Conservation (phyloP, 148 eudicot genomes). For the Limonium bicolor region DNA sequence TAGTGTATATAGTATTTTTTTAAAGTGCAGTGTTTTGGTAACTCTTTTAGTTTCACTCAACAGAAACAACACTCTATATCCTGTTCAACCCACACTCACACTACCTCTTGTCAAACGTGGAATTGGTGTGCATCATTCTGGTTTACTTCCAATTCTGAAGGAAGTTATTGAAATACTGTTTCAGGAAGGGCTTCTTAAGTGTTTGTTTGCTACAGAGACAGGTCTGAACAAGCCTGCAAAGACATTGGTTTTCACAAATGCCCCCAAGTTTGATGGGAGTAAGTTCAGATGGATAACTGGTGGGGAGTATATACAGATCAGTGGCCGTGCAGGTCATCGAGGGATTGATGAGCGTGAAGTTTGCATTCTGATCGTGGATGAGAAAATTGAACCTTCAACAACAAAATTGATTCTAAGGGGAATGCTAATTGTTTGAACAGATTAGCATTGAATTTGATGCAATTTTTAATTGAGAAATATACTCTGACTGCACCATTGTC, state of each 20-base stretch:
- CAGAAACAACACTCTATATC: no score
- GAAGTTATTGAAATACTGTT: slow-evolving; percentile 91
- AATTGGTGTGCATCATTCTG: slow-evolving; percentile 97
- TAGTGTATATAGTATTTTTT: no score
- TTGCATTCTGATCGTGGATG: slow-evolving; percentile 96
- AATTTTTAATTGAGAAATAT: neutral
- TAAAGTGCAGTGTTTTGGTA: no score
- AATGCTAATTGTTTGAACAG: slow-evolving; percentile 91
- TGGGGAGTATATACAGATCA: slow-evolving; percentile 97
- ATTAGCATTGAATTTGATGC: slow-evolving; percentile 10
- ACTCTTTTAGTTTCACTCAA: no score
- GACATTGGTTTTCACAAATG: slow-evolving; percentile 89
- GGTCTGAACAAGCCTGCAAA: slow-evolving; percentile 97
- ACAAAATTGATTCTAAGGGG: slow-evolving; percentile 91
- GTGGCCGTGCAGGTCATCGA: slow-evolving; percentile 98
- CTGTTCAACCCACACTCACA: no score
- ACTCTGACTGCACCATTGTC: neutral
- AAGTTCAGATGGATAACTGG: slow-evolving; percentile 90
- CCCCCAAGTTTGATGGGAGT: slow-evolving; percentile 90
- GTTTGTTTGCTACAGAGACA: slow-evolving; percentile 97
- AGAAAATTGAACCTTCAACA: slow-evolving; percentile 88
- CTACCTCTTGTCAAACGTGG: slow-evolving; percentile 90
- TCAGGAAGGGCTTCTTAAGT: slow-evolving; percentile 86
- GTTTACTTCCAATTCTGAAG: slow-evolving; percentile 88
- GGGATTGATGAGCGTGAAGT: slow-evolving; percentile 96